Conservation (phyloP, 1,284 basidiomycete genomes). For the Fistulinella cinereoalba region DNA sequence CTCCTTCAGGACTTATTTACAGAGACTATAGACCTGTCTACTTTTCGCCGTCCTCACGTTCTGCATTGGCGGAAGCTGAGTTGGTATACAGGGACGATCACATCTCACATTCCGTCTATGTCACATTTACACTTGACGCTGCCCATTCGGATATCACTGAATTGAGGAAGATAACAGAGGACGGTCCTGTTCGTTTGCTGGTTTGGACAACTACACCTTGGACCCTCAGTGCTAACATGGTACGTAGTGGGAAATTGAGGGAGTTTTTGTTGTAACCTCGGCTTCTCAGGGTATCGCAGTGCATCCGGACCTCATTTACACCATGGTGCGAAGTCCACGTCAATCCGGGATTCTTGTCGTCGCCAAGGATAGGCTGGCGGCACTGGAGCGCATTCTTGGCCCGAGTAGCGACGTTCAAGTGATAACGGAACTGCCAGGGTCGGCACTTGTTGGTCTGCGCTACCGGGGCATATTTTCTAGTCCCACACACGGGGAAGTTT, state of each 20-base stretch:
- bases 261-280: slow-evolving; percentile 4
- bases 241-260: slow-evolving; percentile 32
- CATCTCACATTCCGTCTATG: slow-evolving; percentile 84
- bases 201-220: slow-evolving; percentile 99
- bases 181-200: slow-evolving; percentile 51
- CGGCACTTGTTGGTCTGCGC: slow-evolving; percentile 58
- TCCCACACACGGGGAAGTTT: slow-evolving; percentile 13
- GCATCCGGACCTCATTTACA: slow-evolving; percentile 72
- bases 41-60: slow-evolving; percentile 93
- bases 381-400: slow-evolving; percentile 54
- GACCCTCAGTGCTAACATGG: slow-evolving; percentile 96
- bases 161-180: slow-evolving; percentile 13
- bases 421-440: slow-evolving; percentile 53
- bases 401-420: slow-evolving; percentile 36
- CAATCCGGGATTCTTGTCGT: slow-evolving; percentile 53
- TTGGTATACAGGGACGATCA: slow-evolving; percentile 90
- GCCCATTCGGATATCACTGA: slow-evolving; percentile 4
- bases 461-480: slow-evolving; percentile 71
- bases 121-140: slow-evolving; percentile 65
- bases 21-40: slow-evolving; percentile 89
- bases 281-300: slow-evolving; percentile 78
- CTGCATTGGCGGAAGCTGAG: slow-evolving; percentile 95
- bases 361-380: slow-evolving; percentile 63
- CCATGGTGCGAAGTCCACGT: slow-evolving; percentile 46
- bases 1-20: slow-evolving; percentile 69